These are phyloP conservation scores for Penicillium sp. DNA, from an alignment of 2,329 filamentous ascomycete genomes.

Conservation along the genomic window DNA sequence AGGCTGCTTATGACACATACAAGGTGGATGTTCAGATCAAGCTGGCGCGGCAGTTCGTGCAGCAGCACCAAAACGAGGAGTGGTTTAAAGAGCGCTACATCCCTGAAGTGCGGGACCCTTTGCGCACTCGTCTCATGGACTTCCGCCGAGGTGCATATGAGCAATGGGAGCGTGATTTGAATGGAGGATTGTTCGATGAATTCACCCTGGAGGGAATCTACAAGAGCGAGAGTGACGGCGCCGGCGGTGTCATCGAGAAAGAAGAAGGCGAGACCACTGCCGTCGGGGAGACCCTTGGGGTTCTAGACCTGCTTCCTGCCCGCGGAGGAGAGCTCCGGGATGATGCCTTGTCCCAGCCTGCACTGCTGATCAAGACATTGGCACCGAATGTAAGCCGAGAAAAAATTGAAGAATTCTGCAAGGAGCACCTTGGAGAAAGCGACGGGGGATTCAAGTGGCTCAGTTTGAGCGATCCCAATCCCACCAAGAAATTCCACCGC, in stretches of 20 bases:
- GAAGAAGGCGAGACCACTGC: slow-evolving; percentile 93
- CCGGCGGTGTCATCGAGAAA: slow-evolving; percentile 79
- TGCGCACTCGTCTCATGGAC: slow-evolving; percentile 70
- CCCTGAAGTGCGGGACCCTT: slow-evolving; percentile 68
- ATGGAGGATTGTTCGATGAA: slow-evolving; percentile 81
- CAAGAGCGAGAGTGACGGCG: slow-evolving; percentile 85
- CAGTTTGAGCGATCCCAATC: slow-evolving; percentile 93
- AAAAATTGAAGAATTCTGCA: slow-evolving; percentile 90
- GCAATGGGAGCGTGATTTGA: slow-evolving; percentile 85
- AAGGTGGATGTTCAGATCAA: slow-evolving; percentile 61
- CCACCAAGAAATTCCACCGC: slow-evolving; percentile 91
- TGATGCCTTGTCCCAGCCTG: slow-evolving; percentile 81
- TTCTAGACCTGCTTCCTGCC: slow-evolving; percentile 81
- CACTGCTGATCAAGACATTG: slow-evolving; percentile 94
- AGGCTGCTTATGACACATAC: slow-evolving; percentile 60
- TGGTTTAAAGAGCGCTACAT: slow-evolving; percentile 98
- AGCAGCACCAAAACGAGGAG: slow-evolving; percentile 88
- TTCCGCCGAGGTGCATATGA: slow-evolving; percentile 72
- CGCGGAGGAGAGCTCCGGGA: slow-evolving; percentile 82
- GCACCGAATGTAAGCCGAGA: slow-evolving; percentile 90
- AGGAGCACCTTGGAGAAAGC: slow-evolving; percentile 84
- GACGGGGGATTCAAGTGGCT: slow-evolving; percentile 94
- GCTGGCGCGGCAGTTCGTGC: slow-evolving; percentile 85
- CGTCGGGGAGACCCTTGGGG: slow-evolving; percentile 84
- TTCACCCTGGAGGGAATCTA: slow-evolving; percentile 92